These are phyloP conservation scores for Begonia fuchsioides DNA, from an alignment of 306 rosid species.

Conservation along the genomic window DNA sequence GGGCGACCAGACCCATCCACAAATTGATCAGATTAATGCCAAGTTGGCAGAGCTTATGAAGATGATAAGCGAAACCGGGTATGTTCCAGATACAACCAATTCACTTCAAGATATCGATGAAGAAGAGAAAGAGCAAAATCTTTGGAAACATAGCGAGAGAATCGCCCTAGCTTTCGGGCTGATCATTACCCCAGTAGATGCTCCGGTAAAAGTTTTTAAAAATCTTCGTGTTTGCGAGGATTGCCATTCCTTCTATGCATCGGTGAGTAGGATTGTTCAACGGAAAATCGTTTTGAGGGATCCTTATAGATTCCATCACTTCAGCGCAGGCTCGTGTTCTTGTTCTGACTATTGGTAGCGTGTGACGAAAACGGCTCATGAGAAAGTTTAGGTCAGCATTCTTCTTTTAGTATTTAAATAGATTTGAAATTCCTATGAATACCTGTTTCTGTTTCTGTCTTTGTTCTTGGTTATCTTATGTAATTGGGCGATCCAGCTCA, in stretches of 20 bases:
- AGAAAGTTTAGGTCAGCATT: too few species aligned
- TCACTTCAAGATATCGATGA: slow-evolving; percentile 81
- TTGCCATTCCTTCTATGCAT: slow-evolving; percentile 80
- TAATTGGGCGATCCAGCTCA: too few species aligned
- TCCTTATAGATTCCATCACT: slow-evolving; percentile 81
- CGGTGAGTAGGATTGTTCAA: slow-evolving; percentile 39
- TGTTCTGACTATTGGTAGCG: slow-evolving; percentile 76
- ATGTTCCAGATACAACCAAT: slow-evolving; percentile 68
- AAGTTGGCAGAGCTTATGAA: slow-evolving; percentile 62
- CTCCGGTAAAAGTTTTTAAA: slow-evolving; percentile 61
- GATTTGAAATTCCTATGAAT: too few species aligned
- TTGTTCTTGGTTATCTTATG: too few species aligned
- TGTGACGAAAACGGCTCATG: too few species aligned
- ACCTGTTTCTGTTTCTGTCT: too few species aligned
- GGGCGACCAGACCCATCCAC: slow-evolving; percentile 61
- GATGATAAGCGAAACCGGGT: slow-evolving; percentile 60
- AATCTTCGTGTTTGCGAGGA: slow-evolving; percentile 91
- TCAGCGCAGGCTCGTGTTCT: slow-evolving; percentile 64
- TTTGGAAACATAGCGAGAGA: slow-evolving; percentile 94
- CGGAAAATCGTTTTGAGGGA: slow-evolving; percentile 68
- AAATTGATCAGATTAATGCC: slow-evolving; percentile 26
- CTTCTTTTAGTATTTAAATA: too few species aligned
- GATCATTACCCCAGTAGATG: slow-evolving; percentile 48
- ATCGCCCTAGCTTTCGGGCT: slow-evolving; percentile 77
- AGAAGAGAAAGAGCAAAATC: slow-evolving; percentile 84